Conservation (phyloP, 352 stramenopile genomes). For the Phytophthora litchii region DNA sequence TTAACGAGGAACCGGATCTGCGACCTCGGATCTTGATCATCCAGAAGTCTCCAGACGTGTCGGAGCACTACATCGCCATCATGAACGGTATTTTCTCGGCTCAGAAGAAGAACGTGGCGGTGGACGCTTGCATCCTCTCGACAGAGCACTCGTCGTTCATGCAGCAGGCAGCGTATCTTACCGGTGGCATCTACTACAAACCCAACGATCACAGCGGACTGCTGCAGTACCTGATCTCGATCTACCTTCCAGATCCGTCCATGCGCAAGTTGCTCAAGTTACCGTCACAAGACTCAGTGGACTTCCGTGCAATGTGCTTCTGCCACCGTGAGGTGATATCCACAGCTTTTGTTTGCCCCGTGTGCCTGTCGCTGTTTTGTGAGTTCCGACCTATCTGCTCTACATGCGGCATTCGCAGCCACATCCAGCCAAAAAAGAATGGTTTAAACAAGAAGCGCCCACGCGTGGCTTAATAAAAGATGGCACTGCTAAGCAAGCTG, state of each 20-base stretch:
- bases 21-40: slow-evolving; percentile 84
- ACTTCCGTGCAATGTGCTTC: slow-evolving; percentile 91
- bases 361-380: slow-evolving; percentile 90
- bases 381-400: slow-evolving; percentile 88
- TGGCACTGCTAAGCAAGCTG: not conserved
- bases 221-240: slow-evolving; percentile 86
- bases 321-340: slow-evolving; percentile 86
- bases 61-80: slow-evolving; percentile 89
- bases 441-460: slow-evolving; percentile 54
- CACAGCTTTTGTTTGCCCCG: slow-evolving; percentile 84
- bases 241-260: slow-evolving; percentile 83
- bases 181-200: slow-evolving; percentile 89
- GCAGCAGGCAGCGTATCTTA: slow-evolving; percentile 88
- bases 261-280: slow-evolving; percentile 85
- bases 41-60: slow-evolving; percentile 84
- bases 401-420: slow-evolving; percentile 86
- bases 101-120: slow-evolving; percentile 84
- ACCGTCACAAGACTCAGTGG: slow-evolving; percentile 85
- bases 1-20: slow-evolving; percentile 77
- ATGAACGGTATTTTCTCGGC: slow-evolving; percentile 92
- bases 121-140: slow-evolving; percentile 82
- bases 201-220: slow-evolving; percentile 67
- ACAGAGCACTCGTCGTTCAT: slow-evolving; percentile 85
- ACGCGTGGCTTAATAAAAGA: slow-evolving; percentile 28
- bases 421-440: slow-evolving; percentile 79